Conservation (phyloP, 2,329 filamentous ascomycete species). For the Sporothrix sp. region DNA sequence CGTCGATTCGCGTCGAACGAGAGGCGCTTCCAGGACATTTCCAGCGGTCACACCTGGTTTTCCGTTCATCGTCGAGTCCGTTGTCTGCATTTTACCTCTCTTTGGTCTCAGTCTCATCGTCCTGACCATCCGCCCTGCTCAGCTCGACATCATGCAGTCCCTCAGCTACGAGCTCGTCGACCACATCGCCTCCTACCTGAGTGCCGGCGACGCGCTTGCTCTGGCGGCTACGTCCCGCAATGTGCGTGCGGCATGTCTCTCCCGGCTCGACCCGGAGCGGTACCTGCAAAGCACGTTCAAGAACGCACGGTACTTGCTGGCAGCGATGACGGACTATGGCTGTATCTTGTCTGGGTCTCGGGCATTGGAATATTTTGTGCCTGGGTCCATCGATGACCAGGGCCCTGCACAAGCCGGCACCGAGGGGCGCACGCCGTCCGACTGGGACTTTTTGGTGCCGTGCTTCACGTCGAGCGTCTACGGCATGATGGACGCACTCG, state of each 20-base stretch:
- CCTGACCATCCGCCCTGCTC: neutral
- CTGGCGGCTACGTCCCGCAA: neutral
- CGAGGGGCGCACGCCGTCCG: neutral
- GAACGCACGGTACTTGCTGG: slow-evolving; percentile 8
- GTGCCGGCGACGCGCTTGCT: slow-evolving; percentile 5
- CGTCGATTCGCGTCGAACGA: too few species aligned
- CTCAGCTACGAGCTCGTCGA: slow-evolving; percentile 16
- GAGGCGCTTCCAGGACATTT: too few species aligned
- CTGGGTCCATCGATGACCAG: slow-evolving; percentile 6
- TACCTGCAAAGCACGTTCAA: slow-evolving; percentile 10
- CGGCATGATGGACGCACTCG: slow-evolving; percentile 16
- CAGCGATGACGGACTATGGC: slow-evolving; percentile 14
- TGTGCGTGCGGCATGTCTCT: neutral
- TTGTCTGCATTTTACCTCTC: too few species aligned
- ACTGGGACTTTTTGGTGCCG: slow-evolving; percentile 17
- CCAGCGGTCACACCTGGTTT: too few species aligned
- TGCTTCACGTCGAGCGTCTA: slow-evolving; percentile 3
- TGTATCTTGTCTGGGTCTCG: slow-evolving; percentile 15
- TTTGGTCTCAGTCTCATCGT: neutral
- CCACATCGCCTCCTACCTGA: slow-evolving; percentile 6
- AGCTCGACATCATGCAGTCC: slow-evolving; percentile 5
- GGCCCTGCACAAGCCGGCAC: neutral
- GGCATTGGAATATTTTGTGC: slow-evolving; percentile 16
- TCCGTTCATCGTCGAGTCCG: too few species aligned
- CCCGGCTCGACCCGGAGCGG: slow-evolving; percentile 12